Evolutionary conservation across 495 filamentous ascomycete genomes (phyloP).

Genomic region (Neurospora hispaniola): DNA sequence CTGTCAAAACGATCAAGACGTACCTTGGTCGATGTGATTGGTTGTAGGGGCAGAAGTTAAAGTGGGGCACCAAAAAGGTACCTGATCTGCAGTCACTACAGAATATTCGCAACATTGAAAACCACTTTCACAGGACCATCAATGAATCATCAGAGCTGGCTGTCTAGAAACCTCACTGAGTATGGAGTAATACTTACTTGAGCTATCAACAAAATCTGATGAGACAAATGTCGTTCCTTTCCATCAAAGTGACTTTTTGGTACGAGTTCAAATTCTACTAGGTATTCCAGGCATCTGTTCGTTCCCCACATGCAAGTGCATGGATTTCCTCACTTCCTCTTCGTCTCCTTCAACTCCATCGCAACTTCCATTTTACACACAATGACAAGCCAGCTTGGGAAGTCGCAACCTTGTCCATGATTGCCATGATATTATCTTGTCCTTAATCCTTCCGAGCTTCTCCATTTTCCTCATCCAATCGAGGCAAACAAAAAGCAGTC

Average conservation of each 20-base stretch:
- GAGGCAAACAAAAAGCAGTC: neutral
- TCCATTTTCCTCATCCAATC: neutral
- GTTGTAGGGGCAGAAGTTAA: neutral
- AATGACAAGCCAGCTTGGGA: neutral
- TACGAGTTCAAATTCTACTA: neutral
- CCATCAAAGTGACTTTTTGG: neutral
- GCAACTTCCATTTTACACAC: neutral
- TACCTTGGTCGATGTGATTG: too few relatives aligned
- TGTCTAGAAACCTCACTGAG: neutral
- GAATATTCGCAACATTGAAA: neutral
- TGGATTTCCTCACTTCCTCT: neutral
- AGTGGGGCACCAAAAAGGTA: neutral
- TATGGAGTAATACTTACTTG: neutral
- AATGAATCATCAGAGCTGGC: neutral
- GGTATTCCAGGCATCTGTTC: neutral
- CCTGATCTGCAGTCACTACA: neutral
- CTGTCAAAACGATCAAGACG: too few relatives aligned
- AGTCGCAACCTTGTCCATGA: neutral
- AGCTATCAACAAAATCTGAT: too few relatives aligned
- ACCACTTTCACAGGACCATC: neutral
- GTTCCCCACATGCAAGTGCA: neutral
- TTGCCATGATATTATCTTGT: neutral
- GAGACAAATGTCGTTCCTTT: too few relatives aligned
- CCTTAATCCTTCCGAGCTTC: too few relatives aligned
- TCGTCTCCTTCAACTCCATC: neutral